Conservation (phyloP, 371 early-diverging fungal species). For the Mortierella polycephala region DNA sequence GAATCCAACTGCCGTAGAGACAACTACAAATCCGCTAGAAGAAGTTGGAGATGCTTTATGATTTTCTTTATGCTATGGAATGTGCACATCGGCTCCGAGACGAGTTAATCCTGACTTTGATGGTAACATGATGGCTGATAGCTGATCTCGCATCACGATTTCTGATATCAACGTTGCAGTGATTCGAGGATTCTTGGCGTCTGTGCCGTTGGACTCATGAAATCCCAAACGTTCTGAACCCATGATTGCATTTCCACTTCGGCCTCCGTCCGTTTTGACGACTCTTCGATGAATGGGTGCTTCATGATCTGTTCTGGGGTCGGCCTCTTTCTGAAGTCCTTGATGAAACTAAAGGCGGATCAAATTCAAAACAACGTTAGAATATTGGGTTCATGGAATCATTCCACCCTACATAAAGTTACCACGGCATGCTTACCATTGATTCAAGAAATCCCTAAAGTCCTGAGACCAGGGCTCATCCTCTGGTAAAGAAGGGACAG, state of each 20-base stretch:
- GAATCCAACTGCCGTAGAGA: background rate
- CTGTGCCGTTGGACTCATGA: constrained; percentile 34
- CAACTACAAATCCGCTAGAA: background rate
- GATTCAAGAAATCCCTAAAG: constrained; percentile 81
- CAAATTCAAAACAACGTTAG: constrained; percentile 7
- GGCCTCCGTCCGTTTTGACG: constrained; percentile 35
- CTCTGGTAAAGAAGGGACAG: constrained; percentile 81
- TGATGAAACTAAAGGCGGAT: constrained; percentile 71
- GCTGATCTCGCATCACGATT: too few species aligned
- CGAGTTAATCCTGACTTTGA: too few species aligned
- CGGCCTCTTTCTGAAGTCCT: constrained; percentile 81
- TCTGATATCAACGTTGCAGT: background rate
- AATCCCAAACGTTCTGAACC: constrained; percentile 50
- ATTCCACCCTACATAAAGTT: constrained; percentile 17
- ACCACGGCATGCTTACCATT: constrained; percentile 70
- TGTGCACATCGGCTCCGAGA: background rate
- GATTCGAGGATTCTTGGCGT: constrained; percentile 33
- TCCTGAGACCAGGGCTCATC: constrained; percentile 73
- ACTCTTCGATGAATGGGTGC: constrained; percentile 68
- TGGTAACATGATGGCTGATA: too few species aligned
- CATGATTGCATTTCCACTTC: constrained; percentile 53
- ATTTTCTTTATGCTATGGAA: constrained; percentile 12
- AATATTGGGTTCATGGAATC: background rate
- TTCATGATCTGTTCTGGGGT: constrained; percentile 79
- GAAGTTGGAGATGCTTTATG: background rate